These are phyloP conservation scores for Neolentinus lepideus DNA, from an alignment of 1,284 basidiomycete genomes.

Conservation along the genomic window DNA sequence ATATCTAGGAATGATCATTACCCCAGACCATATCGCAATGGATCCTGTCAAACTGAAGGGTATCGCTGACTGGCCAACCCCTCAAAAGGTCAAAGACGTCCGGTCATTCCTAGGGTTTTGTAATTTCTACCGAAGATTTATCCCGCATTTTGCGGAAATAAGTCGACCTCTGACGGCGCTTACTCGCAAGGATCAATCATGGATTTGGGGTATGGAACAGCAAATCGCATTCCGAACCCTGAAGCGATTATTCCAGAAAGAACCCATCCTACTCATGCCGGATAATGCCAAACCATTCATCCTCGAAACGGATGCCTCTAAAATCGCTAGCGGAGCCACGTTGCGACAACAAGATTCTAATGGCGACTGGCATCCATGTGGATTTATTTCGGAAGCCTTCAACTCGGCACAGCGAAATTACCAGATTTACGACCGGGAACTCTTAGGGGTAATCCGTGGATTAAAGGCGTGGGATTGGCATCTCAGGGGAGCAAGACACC, in stretches of 20 bases:
- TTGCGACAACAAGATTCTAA: constrained; percentile 11
- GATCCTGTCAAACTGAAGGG: constrained; percentile 25
- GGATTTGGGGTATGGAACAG: constrained; percentile 11
- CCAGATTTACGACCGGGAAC: constrained; percentile 26
- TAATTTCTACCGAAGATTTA: constrained; percentile 37
- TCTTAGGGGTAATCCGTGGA: constrained; percentile 30
- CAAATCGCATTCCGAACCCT: constrained; percentile 22
- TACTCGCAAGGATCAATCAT: constrained; percentile 16
- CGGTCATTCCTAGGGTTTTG: constrained; percentile 32
- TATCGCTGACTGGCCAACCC: constrained; percentile 25
- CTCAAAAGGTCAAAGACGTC: constrained; percentile 19
- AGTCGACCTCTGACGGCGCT: constrained; percentile 21
- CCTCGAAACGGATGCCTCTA: constrained; percentile 16
- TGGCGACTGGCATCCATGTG: constrained; percentile 16
- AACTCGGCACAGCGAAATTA: constrained; percentile 24
- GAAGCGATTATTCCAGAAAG: constrained; percentile 17
- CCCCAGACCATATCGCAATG: constrained; percentile 22
- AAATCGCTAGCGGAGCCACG: constrained; percentile 11
- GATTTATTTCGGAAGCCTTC: constrained; percentile 20
- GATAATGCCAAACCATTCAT: constrained; percentile 6
- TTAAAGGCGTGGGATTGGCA: constrained; percentile 33
- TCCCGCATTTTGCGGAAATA: constrained; percentile 27
- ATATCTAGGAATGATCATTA: constrained; percentile 31
- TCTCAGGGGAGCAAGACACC: constrained; percentile 19
- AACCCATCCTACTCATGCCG: constrained; percentile 13